These are phyloP conservation scores for Kodamaea plutei DNA, from an alignment of 1,139 yeast species.

Conservation along the genomic window DNA sequence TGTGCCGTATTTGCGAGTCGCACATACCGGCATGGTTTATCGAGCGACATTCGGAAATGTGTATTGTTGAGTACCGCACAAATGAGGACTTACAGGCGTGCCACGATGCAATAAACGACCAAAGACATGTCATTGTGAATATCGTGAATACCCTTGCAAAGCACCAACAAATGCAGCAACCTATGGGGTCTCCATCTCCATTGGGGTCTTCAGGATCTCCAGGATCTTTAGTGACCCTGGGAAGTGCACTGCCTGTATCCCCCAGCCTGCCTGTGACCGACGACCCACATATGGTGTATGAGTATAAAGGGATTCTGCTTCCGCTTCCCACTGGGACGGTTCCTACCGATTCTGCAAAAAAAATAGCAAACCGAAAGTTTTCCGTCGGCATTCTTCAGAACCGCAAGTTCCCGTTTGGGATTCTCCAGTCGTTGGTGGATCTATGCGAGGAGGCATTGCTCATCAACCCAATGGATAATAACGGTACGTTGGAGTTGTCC, in stretches of 20 bases:
- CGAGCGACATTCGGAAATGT: constrained; percentile 85
- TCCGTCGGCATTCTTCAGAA: constrained; percentile 44
- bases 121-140: constrained; percentile 48
- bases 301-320: constrained; percentile 60
- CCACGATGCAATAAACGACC: constrained; percentile 79
- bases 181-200: constrained; percentile 18
- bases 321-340: constrained; percentile 25
- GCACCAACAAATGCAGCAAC: constrained; percentile 13
- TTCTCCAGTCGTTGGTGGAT: constrained; percentile 59
- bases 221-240: background rate
- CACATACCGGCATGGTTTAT: constrained; percentile 96
- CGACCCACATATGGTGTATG: constrained; percentile 20
- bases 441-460: constrained; percentile 73
- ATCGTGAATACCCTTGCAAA: constrained; percentile 38
- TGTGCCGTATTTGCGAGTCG: constrained; percentile 90
- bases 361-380: background rate
- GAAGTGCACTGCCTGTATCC: no score
- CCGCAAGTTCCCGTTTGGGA: constrained; percentile 63
- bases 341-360: background rate
- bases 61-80: constrained; percentile 79
- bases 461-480: constrained; percentile 57
- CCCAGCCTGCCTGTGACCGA: constrained; percentile 15
- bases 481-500: constrained; percentile 46
- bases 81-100: constrained; percentile 73
- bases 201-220: constrained; percentile 21